Evolutionary conservation across 2,329 filamentous ascomycete species (phyloP).

Genomic region (Pseudocercospora fijiensis): DNA sequence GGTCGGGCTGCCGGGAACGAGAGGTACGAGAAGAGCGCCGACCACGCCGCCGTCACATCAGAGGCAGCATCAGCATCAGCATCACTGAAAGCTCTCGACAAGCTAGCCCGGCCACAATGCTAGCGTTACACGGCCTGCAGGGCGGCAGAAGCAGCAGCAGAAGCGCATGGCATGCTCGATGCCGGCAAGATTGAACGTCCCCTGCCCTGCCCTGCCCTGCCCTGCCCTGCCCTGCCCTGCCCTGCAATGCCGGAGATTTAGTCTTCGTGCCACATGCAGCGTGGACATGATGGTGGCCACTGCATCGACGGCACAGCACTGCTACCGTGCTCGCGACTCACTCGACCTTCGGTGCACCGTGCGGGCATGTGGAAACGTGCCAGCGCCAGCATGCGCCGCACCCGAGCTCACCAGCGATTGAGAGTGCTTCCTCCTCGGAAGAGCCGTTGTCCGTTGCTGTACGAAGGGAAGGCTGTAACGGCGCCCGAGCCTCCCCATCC

Average conservation of each 20-base stretch:
- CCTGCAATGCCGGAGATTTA: conserved; percentile 6
- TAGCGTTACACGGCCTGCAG: conserved; percentile 2
- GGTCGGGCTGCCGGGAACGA: not conserved
- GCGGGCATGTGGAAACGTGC: not conserved
- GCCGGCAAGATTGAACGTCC: conserved; percentile 5
- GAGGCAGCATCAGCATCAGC: not conserved
- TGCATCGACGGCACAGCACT: too few relatives aligned
- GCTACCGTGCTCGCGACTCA: too few relatives aligned
- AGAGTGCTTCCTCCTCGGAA: not conserved
- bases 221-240: too few relatives aligned
- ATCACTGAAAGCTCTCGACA: not conserved
- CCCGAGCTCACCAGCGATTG: not conserved
- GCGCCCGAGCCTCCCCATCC: not conserved
- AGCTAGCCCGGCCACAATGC: conserved; percentile 1
- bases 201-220: too few relatives aligned
- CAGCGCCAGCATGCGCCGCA: not conserved
- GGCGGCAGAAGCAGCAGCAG: not conserved
- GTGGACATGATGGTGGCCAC: conserved; percentile 1
- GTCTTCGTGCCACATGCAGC: not conserved
- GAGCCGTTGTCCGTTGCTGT: not conserved
- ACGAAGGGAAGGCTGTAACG: not conserved
- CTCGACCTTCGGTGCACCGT: not conserved
- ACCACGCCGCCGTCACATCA: not conserved
- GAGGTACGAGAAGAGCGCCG: not conserved
- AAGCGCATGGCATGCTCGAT: not conserved